phyloP scores from a whole-genome alignment of 805 yeast genomes.

The Nakazawaea ishiwadae region DNA sequence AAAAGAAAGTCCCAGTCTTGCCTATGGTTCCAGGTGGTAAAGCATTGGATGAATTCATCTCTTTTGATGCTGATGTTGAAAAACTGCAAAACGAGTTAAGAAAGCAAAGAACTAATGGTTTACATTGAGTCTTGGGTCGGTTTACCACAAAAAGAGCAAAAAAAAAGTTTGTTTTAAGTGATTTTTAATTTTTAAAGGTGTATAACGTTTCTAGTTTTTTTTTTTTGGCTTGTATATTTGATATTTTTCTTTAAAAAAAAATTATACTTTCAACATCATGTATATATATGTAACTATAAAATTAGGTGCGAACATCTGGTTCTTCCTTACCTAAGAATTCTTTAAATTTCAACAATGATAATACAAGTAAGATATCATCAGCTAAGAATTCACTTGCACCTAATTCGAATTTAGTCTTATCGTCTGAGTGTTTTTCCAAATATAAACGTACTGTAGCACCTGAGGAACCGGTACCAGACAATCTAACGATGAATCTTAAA shows the following conservation, averaged over 20 bases:
- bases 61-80: constrained; percentile 81
- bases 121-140: too few relatives aligned
- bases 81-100: constrained; percentile 64
- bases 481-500: constrained; percentile 78
- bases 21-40: constrained; percentile 99
- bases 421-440: constrained; percentile 75
- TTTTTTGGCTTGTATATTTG: too few relatives aligned
- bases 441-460: constrained; percentile 96
- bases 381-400: constrained; percentile 67
- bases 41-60: constrained; percentile 88
- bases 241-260: not conserved
- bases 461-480: constrained; percentile 96
- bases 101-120: constrained; percentile 67
- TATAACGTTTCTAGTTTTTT: too few relatives aligned
- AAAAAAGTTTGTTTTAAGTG: not conserved
- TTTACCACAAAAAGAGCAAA: not conserved
- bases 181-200: too few relatives aligned
- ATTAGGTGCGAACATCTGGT: constrained; percentile 84
- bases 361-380: constrained; percentile 56
- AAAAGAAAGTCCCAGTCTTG: constrained; percentile 90
- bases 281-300: too few relatives aligned
- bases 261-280: too few relatives aligned
- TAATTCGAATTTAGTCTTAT: constrained; percentile 40
- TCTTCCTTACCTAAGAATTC: constrained; percentile 73
- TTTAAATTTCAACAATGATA: constrained; percentile 65